phyloP scores from a whole-genome alignment of 768 basidiomycete species.

The Leucocoprinus leucothites region DNA sequence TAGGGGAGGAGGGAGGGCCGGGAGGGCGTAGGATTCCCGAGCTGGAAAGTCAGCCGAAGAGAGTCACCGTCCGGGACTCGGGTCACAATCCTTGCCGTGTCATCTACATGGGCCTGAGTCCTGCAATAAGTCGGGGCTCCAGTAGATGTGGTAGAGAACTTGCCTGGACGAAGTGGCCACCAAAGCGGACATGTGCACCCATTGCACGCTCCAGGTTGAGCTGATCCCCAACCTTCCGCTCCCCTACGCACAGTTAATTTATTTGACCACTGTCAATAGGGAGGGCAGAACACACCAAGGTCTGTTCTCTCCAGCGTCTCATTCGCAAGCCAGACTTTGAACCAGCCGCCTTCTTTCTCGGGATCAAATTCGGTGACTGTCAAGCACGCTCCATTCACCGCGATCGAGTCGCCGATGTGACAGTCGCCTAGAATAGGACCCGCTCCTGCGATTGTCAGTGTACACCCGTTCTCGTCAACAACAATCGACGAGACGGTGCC shows the following conservation, averaged over 20 bases:
- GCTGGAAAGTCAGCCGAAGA: constrained; percentile 75
- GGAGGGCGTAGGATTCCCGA: no score
- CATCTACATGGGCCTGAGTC: constrained; percentile 87
- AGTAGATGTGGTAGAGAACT: background rate
- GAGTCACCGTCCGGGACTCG: constrained; percentile 82
- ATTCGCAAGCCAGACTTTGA: constrained; percentile 93
- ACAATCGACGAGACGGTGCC: constrained; percentile 68
- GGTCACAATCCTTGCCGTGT: constrained; percentile 72
- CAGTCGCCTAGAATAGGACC: constrained; percentile 82
- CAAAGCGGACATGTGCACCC: constrained; percentile 87
- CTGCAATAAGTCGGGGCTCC: background rate
- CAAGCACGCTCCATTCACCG: constrained; percentile 83
- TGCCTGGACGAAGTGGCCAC: constrained; percentile 98
- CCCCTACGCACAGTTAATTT: constrained; percentile 45
- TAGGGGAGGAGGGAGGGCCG: constrained; percentile 72
- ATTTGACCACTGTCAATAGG: constrained; percentile 25
- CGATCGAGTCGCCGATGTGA: constrained; percentile 91
- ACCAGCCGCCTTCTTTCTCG: constrained; percentile 65
- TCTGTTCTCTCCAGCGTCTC: constrained; percentile 92
- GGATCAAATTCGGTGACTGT: constrained; percentile 86
- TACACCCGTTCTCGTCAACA: constrained; percentile 74
- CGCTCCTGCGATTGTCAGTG: constrained; percentile 71
- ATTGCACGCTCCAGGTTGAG: constrained; percentile 96
- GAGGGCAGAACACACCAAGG: constrained; percentile 78
- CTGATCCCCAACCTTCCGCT: constrained; percentile 71